Percentiles rank a stretch among this genome's conserved stretches.
Evolutionary conservation across 495 filamentous ascomycete genomes (phyloP).

Genomic region (Mytilinidion resinicola): DNA sequence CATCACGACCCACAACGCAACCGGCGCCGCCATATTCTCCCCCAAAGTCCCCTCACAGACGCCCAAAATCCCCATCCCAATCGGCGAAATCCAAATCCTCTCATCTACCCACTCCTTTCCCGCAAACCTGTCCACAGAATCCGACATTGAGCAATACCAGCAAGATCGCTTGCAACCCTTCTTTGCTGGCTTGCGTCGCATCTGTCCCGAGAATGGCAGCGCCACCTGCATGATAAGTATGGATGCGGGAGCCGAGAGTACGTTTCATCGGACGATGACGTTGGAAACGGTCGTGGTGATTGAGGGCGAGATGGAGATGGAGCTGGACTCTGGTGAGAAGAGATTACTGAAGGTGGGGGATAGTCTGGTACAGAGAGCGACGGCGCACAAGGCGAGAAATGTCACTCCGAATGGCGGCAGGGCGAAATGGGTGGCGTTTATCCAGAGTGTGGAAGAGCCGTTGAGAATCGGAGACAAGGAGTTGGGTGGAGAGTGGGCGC

Average conservation of each 20-base stretch:
- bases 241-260: neutral
- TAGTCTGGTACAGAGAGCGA: constrained; percentile 54
- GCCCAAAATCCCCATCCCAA: neutral
- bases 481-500: no score
- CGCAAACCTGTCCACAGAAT: neutral
- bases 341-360: constrained; percentile 52
- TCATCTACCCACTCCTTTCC: neutral
- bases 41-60: no score
- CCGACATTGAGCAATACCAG: neutral
- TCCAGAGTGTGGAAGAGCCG: no score
- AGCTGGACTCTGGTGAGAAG: constrained; percentile 53
- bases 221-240: neutral
- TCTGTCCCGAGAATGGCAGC: constrained; percentile 11
- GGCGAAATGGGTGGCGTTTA: no score
- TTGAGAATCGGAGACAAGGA: no score
- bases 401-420: constrained; percentile 23
- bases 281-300: constrained; percentile 20
- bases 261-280: constrained; percentile 22
- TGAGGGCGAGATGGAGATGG: constrained; percentile 45
- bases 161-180: neutral
- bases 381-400: constrained; percentile 63
- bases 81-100: neutral
- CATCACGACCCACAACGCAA: neutral
- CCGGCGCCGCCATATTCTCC: neutral
- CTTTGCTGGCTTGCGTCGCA: neutral